Conservation (phyloP, 1,139 yeast genomes). For the Taphrina wiesneri region DNA sequence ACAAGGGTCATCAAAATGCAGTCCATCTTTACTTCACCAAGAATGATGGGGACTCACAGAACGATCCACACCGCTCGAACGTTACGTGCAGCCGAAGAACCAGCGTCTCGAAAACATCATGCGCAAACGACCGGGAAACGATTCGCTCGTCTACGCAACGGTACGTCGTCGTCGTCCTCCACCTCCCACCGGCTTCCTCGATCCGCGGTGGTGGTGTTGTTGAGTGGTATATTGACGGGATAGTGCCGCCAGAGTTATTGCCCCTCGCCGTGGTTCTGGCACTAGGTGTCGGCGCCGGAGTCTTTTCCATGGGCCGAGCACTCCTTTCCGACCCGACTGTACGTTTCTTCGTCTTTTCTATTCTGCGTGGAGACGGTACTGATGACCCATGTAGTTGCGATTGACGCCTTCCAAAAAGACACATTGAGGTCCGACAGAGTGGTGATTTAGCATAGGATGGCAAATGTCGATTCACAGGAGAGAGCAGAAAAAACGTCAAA, state of each 20-base stretch:
- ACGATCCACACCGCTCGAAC: constrained; percentile 17
- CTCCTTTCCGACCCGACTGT: constrained; percentile 30
- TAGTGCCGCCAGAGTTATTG: constrained; percentile 29
- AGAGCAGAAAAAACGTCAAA: not conserved
- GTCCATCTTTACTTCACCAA: constrained; percentile 1
- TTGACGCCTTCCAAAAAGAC: constrained; percentile 30
- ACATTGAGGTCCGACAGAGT: not conserved
- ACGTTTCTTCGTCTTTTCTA: not conserved
- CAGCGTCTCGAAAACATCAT: constrained; percentile 30
- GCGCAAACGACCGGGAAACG: constrained; percentile 33
- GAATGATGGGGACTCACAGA: not conserved
- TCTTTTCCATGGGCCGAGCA: constrained; percentile 33
- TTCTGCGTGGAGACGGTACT: not conserved
- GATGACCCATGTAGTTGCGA: constrained; percentile 7
- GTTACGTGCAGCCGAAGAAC: constrained; percentile 13
- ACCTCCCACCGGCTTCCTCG: not conserved
- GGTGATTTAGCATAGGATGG: not conserved
- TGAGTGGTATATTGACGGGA: not conserved
- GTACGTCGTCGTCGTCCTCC: not conserved
- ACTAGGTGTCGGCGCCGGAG: constrained; percentile 33
- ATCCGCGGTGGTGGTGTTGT: not conserved
- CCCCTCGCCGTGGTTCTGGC: constrained; percentile 34
- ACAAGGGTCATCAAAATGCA: not conserved
- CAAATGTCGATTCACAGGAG: too few relatives aligned
- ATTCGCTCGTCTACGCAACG: constrained; percentile 31